Conservation (phyloP, 2,329 filamentous ascomycete genomes). For the Alternaria gaisen region DNA sequence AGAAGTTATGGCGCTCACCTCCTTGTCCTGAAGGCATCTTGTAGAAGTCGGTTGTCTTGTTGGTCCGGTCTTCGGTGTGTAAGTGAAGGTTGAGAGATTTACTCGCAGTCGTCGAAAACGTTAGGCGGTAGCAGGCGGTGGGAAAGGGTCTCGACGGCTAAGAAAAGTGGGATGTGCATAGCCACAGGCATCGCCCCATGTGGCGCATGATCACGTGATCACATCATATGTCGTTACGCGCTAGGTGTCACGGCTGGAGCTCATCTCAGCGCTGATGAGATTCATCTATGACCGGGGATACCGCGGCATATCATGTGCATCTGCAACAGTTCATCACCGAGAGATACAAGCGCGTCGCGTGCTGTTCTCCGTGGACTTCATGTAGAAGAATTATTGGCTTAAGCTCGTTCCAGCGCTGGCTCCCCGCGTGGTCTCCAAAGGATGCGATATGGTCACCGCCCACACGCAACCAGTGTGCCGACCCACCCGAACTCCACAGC, state of each 20-base stretch:
- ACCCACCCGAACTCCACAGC: slow-evolving; percentile 20
- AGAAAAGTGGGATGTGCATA: slow-evolving; percentile 26
- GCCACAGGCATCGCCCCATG: background rate
- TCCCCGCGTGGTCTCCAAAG: slow-evolving; percentile 2
- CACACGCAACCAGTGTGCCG: slow-evolving; percentile 12
- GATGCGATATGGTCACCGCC: slow-evolving; percentile 14
- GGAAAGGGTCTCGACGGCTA: slow-evolving; percentile 24
- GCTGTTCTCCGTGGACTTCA: background rate
- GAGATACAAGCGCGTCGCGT: background rate
- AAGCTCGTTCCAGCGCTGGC: slow-evolving; percentile 7
- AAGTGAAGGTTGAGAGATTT: slow-evolving; percentile 16
- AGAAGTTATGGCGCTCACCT: slow-evolving; percentile 46
- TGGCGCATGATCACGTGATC: slow-evolving; percentile 6
- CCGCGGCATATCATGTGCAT: background rate
- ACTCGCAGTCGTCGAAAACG: slow-evolving; percentile 24
- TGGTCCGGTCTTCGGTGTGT: slow-evolving; percentile 9
- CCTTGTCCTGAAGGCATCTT: slow-evolving; percentile 62
- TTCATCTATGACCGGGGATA: background rate
- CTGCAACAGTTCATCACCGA: background rate
- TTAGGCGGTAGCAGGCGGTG: slow-evolving; percentile 29
- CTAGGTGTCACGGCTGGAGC: background rate
- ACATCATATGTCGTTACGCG: background rate
- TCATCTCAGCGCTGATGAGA: slow-evolving; percentile 1
- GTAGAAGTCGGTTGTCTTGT: slow-evolving; percentile 18
- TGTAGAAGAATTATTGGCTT: slow-evolving; percentile 5